Evolutionary conservation across 768 basidiomycete species (phyloP).

Genomic region (Suillus alpinus): DNA sequence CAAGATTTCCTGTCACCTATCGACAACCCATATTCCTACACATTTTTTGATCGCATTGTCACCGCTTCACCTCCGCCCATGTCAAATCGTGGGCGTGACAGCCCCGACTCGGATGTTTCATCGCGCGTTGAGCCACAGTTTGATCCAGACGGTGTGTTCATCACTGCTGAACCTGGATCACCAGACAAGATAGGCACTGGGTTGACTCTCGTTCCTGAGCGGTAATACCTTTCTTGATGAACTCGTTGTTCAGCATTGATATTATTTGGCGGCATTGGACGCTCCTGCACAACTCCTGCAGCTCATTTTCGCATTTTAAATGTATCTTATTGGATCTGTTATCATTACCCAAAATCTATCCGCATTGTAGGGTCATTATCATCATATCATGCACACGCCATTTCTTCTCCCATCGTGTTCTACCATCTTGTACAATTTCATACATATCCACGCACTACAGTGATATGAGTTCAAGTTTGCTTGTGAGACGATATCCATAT

Average conservation of each 20-base stretch:
- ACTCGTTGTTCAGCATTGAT: neutral
- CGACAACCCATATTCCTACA: constrained; percentile 31
- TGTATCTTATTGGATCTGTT: constrained; percentile 4
- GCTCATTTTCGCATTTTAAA: neutral
- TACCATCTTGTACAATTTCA: constrained; percentile 2
- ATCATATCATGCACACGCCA: neutral
- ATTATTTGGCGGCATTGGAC: neutral
- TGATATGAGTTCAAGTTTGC: neutral
- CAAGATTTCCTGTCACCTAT: constrained; percentile 17
- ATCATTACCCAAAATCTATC: constrained; percentile 2
- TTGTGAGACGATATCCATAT: neutral
- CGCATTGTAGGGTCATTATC: neutral
- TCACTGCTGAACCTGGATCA: constrained; percentile 37
- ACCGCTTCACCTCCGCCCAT: constrained; percentile 37
- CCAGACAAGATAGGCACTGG: constrained; percentile 42
- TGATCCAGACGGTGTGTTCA: constrained; percentile 45
- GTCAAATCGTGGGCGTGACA: constrained; percentile 29
- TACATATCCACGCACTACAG: neutral
- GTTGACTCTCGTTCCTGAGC: constrained; percentile 42
- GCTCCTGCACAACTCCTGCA: neutral
- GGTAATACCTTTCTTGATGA: constrained; percentile 25
- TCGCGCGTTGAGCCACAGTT: constrained; percentile 21
- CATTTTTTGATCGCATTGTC: constrained; percentile 39
- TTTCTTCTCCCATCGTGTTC: neutral
- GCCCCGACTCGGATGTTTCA: constrained; percentile 13